Evolutionary conservation across 345 rosid genomes (phyloP).

Genomic region (Bruguiera gymnorhiza): DNA sequence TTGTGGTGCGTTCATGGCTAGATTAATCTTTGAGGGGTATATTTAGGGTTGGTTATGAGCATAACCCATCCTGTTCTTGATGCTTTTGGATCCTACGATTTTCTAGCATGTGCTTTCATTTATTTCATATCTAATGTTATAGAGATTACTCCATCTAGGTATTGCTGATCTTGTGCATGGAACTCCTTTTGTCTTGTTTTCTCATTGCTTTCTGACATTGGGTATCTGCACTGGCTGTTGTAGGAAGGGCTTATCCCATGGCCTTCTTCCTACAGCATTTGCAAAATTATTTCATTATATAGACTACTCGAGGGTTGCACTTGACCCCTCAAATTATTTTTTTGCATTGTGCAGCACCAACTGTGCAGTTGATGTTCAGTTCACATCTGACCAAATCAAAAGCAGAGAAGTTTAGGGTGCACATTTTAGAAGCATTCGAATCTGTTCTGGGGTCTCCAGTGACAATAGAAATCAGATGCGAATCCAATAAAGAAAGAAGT

Average conservation of each 20-base stretch:
- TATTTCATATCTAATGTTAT: too few species aligned
- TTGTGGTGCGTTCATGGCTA: too few species aligned
- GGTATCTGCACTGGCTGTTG: neutral
- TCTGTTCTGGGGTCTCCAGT: constrained; percentile 71
- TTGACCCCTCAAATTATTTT: neutral
- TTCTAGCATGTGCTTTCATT: too few species aligned
- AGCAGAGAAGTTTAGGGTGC: constrained; percentile 66
- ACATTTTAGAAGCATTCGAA: constrained; percentile 80
- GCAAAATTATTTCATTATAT: neutral
- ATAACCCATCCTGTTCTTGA: too few species aligned
- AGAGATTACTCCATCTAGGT: too few species aligned
- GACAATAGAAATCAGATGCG: constrained; percentile 77
- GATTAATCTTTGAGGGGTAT: too few species aligned
- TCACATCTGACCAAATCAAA: constrained; percentile 52
- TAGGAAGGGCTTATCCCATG: neutral
- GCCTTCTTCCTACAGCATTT: too few species aligned
- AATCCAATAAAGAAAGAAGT: constrained; percentile 42
- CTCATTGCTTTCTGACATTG: neutral
- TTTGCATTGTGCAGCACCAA: constrained; percentile 63
- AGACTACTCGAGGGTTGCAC: too few species aligned
- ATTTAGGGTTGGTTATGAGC: too few species aligned
- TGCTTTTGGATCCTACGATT: too few species aligned
- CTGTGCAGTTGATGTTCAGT: constrained; percentile 67
- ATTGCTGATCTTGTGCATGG: too few species aligned
- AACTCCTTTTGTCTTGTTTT: too few species aligned